These are phyloP conservation scores for Saposhnikovia divaricata DNA, from an alignment of 129 eudicot genomes.

Conservation along the genomic window DNA sequence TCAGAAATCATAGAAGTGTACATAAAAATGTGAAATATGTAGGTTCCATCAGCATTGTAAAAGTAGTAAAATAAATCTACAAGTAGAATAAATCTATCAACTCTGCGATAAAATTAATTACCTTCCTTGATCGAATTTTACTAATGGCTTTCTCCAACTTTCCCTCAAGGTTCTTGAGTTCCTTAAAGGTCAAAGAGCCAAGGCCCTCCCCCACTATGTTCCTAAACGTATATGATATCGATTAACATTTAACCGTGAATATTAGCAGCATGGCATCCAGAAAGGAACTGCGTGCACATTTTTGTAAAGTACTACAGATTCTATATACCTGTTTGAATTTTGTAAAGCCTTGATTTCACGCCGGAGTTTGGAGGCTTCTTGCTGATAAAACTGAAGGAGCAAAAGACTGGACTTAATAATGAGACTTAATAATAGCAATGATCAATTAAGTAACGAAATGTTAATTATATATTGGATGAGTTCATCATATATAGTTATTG, in stretches of 20 bases:
- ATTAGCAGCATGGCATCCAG: background rate
- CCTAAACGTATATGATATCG: background rate
- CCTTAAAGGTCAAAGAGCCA: slow-evolving; percentile 20
- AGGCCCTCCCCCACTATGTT: slow-evolving; percentile 35
- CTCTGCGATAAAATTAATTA: background rate
- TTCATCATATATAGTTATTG: too few species aligned
- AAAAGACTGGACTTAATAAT: background rate
- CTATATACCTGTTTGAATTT: slow-evolving; percentile 12
- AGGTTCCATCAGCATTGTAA: background rate
- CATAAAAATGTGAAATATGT: too few species aligned
- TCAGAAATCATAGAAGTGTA: background rate
- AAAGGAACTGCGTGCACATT: background rate
- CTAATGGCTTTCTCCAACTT: slow-evolving; percentile 38
- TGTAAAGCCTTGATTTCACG: slow-evolving; percentile 8
- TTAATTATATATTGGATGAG: too few species aligned
- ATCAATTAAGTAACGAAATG: too few species aligned
- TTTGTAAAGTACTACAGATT: background rate
- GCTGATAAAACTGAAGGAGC: slow-evolving; percentile 3
- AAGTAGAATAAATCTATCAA: background rate
- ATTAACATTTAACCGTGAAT: background rate
- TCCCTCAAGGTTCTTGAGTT: slow-evolving; percentile 32
- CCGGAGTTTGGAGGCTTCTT: slow-evolving; percentile 13
- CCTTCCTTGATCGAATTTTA: slow-evolving; percentile 32
- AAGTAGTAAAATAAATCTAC: background rate
- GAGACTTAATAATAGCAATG: too few species aligned